Base-by-base conservation (phyloP, 2,329 filamentous ascomycete genomes). In the Apiospora sp. region DNA sequence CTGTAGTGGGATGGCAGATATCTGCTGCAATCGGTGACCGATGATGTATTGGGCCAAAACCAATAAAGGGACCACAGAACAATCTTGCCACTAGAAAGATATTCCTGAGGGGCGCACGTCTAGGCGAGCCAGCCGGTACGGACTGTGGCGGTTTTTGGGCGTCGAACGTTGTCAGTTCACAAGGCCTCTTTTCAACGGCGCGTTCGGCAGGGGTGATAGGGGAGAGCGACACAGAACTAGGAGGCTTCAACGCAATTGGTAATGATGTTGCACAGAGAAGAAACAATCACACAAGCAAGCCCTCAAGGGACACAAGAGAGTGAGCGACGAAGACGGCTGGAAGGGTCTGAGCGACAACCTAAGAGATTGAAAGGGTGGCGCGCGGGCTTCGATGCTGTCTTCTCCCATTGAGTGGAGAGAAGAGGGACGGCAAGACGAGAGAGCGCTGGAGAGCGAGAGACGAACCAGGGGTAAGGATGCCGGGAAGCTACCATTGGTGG, bases 81-180 rank as follows among this genome's bases (percentile, higher is more conserved):
- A 37, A 46, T 27, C 41, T 30, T 30, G 41, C 67, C 67, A 68
- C 41, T 46, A 68, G 58, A 41, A 24, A 41, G 58, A 64, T 64
- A 64, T 64, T 64, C 58, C 58, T 64, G 58, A 64, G 58, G 58
- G 58, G 58, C 58, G 58, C 58, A 64, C 34, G 58, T 64, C n/a
- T 19, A 64, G 19, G 58, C 34, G 58, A 34, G 16, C 34, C 30
- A 64, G 19, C 58, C 34, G 58, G 58, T 64, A 64, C 58, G 58
- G 19, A 41, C 58, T 34, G 58, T 64, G 58, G 58, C 34, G 58
- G 58, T 64, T 64, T 64, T 64, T 37, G 58, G 58, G 58, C 58
- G 58, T 41, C 58, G 58, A 64, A 64, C 30, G 58, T 64, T 64
- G 58, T 41, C 58, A 64, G 34, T 64, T 64, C 58, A 61, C 54